These are phyloP conservation scores for Yamadazyma oceani DNA, from an alignment of 1,139 yeast species.

Conservation along the genomic window DNA sequence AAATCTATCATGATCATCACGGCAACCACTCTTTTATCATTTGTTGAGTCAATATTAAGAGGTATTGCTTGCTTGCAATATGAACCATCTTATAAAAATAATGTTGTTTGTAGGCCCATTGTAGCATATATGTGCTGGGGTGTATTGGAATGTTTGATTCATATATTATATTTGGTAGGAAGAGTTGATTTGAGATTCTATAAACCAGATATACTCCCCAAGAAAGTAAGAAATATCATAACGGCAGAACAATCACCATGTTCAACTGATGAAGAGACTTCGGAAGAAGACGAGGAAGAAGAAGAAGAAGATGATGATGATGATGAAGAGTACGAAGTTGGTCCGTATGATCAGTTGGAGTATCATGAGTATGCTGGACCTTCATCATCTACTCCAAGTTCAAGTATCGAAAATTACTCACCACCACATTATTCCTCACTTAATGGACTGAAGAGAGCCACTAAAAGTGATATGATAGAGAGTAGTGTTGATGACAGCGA, in stretches of 20 bases:
- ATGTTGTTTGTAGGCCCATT: constrained; percentile 22
- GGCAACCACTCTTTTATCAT: constrained; percentile 32
- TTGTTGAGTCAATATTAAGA: constrained; percentile 33
- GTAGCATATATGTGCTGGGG: constrained; percentile 44
- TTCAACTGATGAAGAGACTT: too few species aligned
- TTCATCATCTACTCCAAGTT: neutral
- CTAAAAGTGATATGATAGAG: neutral
- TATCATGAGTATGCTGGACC: too few species aligned
- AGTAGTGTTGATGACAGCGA: neutral
- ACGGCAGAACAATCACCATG: constrained; percentile 50
- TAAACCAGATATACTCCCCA: constrained; percentile 45
- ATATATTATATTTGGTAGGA: constrained; percentile 38
- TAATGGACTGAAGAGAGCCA: too few species aligned
- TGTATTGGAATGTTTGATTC: constrained; percentile 34
- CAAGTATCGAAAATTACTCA: neutral
- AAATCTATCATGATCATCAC: constrained; percentile 32
- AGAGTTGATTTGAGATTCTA: constrained; percentile 49
- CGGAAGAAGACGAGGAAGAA: too few species aligned
- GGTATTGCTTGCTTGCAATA: constrained; percentile 34
- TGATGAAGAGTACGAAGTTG: neutral
- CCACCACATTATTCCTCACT: neutral
- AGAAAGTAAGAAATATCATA: constrained; percentile 36
- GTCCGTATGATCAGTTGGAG: too few species aligned
- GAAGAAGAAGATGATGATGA: too few species aligned
- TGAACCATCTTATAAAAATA: constrained; percentile 11